These are phyloP conservation scores for Excoecaria agallocha DNA, from an alignment of 345 rosid species.

Conservation along the genomic window DNA sequence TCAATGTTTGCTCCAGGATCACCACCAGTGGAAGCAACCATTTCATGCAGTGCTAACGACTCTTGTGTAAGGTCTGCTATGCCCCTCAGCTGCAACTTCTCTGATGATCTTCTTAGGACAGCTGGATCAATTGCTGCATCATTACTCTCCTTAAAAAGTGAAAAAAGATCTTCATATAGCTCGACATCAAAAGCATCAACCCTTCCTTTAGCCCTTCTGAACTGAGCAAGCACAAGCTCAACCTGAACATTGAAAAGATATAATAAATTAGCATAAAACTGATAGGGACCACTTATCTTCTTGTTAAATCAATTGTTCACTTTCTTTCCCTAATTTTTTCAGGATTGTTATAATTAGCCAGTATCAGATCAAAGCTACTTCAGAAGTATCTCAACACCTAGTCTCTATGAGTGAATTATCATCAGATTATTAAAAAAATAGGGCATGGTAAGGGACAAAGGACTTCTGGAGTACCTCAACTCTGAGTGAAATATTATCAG, in stretches of 20 bases:
- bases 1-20: slow-evolving; percentile 80
- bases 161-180: slow-evolving; percentile 59
- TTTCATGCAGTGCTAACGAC: slow-evolving; percentile 85
- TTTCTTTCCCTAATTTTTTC: neutral
- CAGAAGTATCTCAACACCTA: neutral
- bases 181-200: slow-evolving; percentile 57
- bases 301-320: neutral
- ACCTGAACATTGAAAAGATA: slow-evolving; percentile 42
- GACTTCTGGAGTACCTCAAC: neutral
- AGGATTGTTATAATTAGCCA: neutral
- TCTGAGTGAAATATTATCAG: neutral
- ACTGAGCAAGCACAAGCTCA: slow-evolving; percentile 85
- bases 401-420: neutral
- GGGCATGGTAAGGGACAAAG: neutral
- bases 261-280: neutral
- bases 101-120: slow-evolving; percentile 56
- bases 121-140: slow-evolving; percentile 49
- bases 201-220: slow-evolving; percentile 87
- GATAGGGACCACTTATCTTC: slow-evolving; percentile 3
- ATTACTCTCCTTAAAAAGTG: slow-evolving; percentile 49
- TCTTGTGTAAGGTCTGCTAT: slow-evolving; percentile 79
- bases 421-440: neutral
- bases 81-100: slow-evolving; percentile 69
- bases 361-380: neutral
- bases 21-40: slow-evolving; percentile 65